Evolutionary conservation across 1,284 basidiomycete genomes (phyloP), one percentile per base, ranked within the genome.

Genomic region (Kalmanozyma brasiliensis): DNA sequence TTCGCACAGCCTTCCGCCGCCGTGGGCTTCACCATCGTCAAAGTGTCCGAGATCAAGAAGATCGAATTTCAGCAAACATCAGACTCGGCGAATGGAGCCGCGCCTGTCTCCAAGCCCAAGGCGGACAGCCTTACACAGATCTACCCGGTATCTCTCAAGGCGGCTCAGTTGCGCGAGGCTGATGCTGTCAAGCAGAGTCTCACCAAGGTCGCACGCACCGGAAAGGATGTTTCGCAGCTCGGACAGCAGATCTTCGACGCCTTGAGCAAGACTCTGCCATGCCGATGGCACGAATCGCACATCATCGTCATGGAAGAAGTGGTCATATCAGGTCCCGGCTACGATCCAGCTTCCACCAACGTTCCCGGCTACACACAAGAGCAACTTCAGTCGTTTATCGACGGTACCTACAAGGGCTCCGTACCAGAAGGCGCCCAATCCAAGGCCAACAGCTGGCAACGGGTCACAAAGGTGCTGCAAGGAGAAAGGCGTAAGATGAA

Each of bases 231-330:
- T 13, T 64, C 65, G 11, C 62, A 66, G 30, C 42, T 70, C 19
- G 77, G 68, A 20, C 78, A 79, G 52, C 61, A 52, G 8, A 57
- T 78, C 19, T 82, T 80, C 32, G 79, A 80, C 36, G 78, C 72
- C 11, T 42, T 82, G 11, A 76, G 70, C 67, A 82, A 82, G 36
- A 82, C 80, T 0, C 52, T 82, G 36, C 80, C 80, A 7, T 79
- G 77, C 43, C 65, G 80, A 24, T 82, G 80, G 80, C 73, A 80
- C 49, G 69, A 66, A 8, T 59, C 70, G 2, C 80, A 82, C 46
- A 82, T 82, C 37, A 79, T 82, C 36, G 79, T 82, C 24, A 66
- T 82, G 65, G 80, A 82, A 43, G 79, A 82, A 43, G 73, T 82
- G 14, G 72, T 79, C 36, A 69, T 82, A 52, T 73, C 66, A 4